Evolutionary conservation across 495 filamentous ascomycete genomes (phyloP), one percentile per base, ranked within the genome.

Genomic region (Aspergillus egyptiacus): DNA sequence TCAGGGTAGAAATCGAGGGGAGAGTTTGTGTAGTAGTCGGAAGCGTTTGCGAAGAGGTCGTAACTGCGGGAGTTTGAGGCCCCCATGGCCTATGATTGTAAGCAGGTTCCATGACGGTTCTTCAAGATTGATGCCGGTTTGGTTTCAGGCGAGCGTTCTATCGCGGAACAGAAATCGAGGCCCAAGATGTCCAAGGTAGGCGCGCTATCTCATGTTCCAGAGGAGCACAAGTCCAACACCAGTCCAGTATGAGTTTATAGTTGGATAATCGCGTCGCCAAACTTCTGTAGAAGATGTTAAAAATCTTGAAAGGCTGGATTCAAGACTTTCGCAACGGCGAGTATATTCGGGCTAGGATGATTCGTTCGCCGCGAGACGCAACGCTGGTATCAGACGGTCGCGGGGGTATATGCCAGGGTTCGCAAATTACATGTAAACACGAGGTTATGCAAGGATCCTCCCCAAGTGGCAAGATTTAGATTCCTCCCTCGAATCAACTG

Each of bases 1-100:
- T 75, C 5, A 75, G 53, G 2, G 72, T 73, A 13, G 70, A 71
- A 33, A 75, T 75, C 2, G 72, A 75, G 5, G 72, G 72, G 2
- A 75, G 65, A 1, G 70, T 75, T 49, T 73, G 70, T n/a, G n/a
- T n/a, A n/a, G n/a, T n/a, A n/a, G n/a, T n/a, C n/a, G n/a, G n/a
- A n/a, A n/a, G n/a, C n/a, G n/a, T n/a, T n/a, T n/a, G n/a, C n/a
- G 64, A 56, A 9, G 66, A 66, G 0, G 43, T 25, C 18, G 63
- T 35, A 9, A 50, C 62, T 10, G 64, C 51, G n/a, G 60, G 59
- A 8, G 63, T 67, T 19, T 69, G 65, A 20, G 64, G 56, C 61
- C 69, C 70, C 70, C 70, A 73, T 20, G 67, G 70, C 38, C 70
- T 65, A 53, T 68, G 70, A 20, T 59, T 47, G 55, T 71, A 56